Evolutionary conservation across 2,329 filamentous ascomycete species (phyloP), one percentile per base, ranked within the genome.

Genomic region (Metarhizium brunneum): DNA sequence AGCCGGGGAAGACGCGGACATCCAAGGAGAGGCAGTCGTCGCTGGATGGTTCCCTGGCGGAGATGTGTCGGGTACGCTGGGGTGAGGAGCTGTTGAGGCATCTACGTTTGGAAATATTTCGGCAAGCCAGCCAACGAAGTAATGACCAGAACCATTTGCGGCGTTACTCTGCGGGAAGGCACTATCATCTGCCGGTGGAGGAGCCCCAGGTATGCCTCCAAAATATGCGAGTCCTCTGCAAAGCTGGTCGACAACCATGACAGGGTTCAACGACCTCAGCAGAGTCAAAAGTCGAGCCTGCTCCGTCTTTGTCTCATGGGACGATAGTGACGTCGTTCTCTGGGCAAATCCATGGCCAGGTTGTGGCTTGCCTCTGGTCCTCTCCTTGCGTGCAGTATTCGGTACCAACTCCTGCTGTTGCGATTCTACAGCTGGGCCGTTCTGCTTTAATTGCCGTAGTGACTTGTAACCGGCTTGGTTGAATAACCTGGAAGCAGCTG

Each of bases 171-270:
- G 70, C 2, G 83, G 82, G 53, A 85, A 85, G 2, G 67, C 38
- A 35, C 6, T 69, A 59, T 78, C 72, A 32, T 74, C 66, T 0
- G 76, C 73, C n/a, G 80, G 76, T 6, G 78, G 75, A 7, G 78
- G 77, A 4, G 76, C 77, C 32, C 76, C 78, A 42, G 81, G 80
- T 49, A 81, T 75, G 30, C 82, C 81, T 7, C 83, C 83, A 66
- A 85, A 86, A 61, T 82, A 85, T n/a, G 79, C 76, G 54, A 86
- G 64, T 2, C 80, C 83, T 61, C 79, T 84, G 63, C 81, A 85
- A 38, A 86, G 71, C 62, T 84, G 82, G 57, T 85, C 81, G 20
- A 85, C 82, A 0, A 86, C 79, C 3, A 74, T 70, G 8, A 75
- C 62, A 10, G 83, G 82, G 59, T 80, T 75, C 11, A 85, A 68